Percentiles rank a stretch among this genome's conserved stretches.
phyloP scores from a whole-genome alignment of 1,139 yeast species.

The Zygosaccharomyces pseudobailii region DNA sequence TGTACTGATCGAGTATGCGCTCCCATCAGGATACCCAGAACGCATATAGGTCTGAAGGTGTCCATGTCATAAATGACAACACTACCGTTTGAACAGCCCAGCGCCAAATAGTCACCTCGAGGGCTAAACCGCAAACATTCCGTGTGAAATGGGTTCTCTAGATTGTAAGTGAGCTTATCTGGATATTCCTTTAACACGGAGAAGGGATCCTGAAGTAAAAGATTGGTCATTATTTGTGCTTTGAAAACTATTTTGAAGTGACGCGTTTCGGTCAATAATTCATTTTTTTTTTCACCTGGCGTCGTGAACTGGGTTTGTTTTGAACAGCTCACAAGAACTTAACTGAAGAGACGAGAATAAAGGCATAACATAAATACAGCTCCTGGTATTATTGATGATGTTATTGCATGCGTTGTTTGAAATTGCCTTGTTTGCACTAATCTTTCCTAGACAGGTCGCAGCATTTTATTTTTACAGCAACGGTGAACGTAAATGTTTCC shows the following conservation, averaged over 20 bases:
- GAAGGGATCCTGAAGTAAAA: constrained; percentile 86
- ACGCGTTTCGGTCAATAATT: constrained; percentile 10
- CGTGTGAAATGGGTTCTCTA: constrained; percentile 59
- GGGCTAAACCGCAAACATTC: constrained; percentile 67
- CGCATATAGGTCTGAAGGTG: constrained; percentile 40
- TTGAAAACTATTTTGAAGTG: neutral
- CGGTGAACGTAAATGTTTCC: constrained; percentile 59
- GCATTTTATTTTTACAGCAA: constrained; percentile 48
- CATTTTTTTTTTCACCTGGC: constrained; percentile 2
- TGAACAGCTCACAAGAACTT: constrained; percentile 4
- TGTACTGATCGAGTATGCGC: constrained; percentile 75
- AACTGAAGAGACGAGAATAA: too few species aligned
- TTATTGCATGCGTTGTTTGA: constrained; percentile 7
- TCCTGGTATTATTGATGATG: neutral
- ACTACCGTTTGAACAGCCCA: constrained; percentile 77
- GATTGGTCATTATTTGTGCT: constrained; percentile 45
- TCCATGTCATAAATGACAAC: constrained; percentile 75
- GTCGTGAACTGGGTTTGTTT: neutral
- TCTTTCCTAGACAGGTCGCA: constrained; percentile 25
- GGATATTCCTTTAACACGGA: constrained; percentile 92
- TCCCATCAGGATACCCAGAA: constrained; percentile 42
- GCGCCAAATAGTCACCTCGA: constrained; percentile 84
- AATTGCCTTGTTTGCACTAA: constrained; percentile 13
- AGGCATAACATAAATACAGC: too few species aligned
- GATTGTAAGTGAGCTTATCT: constrained; percentile 65